Conservation (phyloP, 352 stramenopile genomes). For the Phytophthora citrophthora region DNA sequence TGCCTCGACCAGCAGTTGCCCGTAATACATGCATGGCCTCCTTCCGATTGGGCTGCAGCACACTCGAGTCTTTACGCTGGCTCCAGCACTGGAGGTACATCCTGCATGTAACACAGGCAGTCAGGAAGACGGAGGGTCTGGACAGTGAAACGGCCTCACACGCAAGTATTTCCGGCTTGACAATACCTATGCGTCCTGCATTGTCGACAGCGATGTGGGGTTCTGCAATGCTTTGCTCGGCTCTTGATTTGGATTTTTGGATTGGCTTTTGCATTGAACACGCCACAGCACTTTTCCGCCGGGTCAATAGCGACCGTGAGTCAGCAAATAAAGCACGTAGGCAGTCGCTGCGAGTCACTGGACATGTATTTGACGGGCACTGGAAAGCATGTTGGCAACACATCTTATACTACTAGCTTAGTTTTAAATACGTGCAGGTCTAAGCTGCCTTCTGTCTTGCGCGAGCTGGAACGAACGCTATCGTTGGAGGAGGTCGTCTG, state of each 20-base stretch:
- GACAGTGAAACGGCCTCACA: background rate
- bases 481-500: background rate
- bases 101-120: no score
- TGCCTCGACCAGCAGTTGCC: background rate
- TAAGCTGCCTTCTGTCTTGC: conserved; percentile 19
- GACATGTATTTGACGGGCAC: conserved; percentile 18
- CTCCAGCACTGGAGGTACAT: no score
- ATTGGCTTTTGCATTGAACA: background rate
- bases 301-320: conserved; percentile 8
- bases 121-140: background rate
- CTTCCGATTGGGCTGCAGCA: background rate
- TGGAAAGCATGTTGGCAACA: conserved; percentile 16
- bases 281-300: conserved; percentile 6
- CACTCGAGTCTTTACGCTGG: no score
- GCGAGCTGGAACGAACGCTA: background rate
- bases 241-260: no score
- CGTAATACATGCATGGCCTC: background rate
- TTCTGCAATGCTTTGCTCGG: no score
- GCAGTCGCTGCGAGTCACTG: background rate
- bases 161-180: background rate
- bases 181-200: no score
- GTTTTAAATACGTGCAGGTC: conserved; percentile 37
- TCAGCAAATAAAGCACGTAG: conserved; percentile 10
- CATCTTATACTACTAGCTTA: conserved; percentile 37
- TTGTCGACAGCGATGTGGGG: no score